A percentile compares a stretch with the other conserved stretches of the same genome.
Evolutionary conservation across 2,329 filamentous ascomycete species (phyloP).

Genomic region (Pseudofabraea citricarpa): DNA sequence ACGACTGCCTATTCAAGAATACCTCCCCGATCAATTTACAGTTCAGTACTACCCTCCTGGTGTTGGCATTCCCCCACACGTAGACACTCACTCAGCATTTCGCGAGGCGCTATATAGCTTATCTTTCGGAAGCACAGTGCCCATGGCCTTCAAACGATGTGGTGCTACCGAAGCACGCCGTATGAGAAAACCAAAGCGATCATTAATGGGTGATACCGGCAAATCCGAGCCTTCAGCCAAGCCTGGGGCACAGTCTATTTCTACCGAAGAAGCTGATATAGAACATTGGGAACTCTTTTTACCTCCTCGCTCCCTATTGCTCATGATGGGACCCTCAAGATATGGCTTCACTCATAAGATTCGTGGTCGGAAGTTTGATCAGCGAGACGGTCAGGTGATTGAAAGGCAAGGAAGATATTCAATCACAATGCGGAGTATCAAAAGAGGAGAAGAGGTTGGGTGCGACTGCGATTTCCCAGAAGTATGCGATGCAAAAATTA

Average conservation of each 20-base stretch:
- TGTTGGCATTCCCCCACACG: constrained; percentile 55
- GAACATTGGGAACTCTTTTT: constrained; percentile 7
- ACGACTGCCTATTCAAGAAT: background rate
- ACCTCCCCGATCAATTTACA: constrained; percentile 49
- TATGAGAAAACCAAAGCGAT: constrained; percentile 1
- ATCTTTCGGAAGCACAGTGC: constrained; percentile 26
- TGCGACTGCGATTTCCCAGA: constrained; percentile 8
- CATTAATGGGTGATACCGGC: background rate
- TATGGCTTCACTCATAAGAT: constrained; percentile 9
- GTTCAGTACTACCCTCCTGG: constrained; percentile 57
- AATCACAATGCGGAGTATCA: constrained; percentile 9
- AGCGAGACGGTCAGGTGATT: background rate
- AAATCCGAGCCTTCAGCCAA: background rate
- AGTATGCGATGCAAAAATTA: constrained; percentile 10
- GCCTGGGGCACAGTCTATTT: too few relatives aligned
- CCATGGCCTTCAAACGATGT: constrained; percentile 25
- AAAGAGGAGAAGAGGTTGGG: background rate
- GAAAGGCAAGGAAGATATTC: constrained; percentile 8
- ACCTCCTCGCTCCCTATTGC: constrained; percentile 3
- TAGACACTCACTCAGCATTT: constrained; percentile 49
- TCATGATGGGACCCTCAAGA: constrained; percentile 7
- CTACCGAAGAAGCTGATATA: background rate
- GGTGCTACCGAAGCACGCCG: constrained; percentile 1
- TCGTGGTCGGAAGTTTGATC: constrained; percentile 9
- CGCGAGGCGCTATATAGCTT: constrained; percentile 31